Conservation (phyloP, 345 rosid species). For the Geranium brycei region DNA sequence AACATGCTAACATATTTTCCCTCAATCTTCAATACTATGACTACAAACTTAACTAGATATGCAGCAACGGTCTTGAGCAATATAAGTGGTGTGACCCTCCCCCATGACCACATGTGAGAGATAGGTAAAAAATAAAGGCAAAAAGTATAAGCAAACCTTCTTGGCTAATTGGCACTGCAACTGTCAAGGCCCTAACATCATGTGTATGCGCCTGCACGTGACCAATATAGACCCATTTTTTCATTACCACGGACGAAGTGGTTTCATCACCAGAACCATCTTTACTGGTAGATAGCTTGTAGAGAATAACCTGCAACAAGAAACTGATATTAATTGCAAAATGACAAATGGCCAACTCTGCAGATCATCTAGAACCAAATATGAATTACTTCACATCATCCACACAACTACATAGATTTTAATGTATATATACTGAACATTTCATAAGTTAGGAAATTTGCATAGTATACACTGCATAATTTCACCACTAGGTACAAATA, state of each 20-base stretch:
- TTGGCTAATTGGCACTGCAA: constrained; percentile 65
- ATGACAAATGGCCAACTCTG: not conserved
- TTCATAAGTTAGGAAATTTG: not conserved
- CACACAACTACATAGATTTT: too few species aligned
- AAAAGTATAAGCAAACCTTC: constrained; percentile 51
- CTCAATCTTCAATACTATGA: not conserved
- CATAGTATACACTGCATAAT: not conserved
- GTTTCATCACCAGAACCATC: constrained; percentile 21
- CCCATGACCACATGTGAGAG: not conserved
- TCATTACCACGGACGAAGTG: constrained; percentile 28
- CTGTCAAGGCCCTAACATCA: constrained; percentile 79
- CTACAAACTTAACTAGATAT: constrained; percentile 1
- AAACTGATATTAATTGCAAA: not conserved
- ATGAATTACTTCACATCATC: not conserved
- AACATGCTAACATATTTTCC: not conserved
- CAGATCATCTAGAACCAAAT: not conserved
- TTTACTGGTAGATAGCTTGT: constrained; percentile 43
- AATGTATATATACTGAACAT: not conserved
- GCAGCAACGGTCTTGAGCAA: not conserved
- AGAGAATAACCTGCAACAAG: constrained; percentile 55
- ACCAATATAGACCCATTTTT: constrained; percentile 78
- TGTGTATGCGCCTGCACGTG: constrained; percentile 81
- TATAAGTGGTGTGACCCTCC: not conserved
- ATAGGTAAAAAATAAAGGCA: constrained; percentile 1
- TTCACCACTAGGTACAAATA: not conserved